Conservation (phyloP, 169 alveolate genomes). For the Eimeria brunetti region DNA sequence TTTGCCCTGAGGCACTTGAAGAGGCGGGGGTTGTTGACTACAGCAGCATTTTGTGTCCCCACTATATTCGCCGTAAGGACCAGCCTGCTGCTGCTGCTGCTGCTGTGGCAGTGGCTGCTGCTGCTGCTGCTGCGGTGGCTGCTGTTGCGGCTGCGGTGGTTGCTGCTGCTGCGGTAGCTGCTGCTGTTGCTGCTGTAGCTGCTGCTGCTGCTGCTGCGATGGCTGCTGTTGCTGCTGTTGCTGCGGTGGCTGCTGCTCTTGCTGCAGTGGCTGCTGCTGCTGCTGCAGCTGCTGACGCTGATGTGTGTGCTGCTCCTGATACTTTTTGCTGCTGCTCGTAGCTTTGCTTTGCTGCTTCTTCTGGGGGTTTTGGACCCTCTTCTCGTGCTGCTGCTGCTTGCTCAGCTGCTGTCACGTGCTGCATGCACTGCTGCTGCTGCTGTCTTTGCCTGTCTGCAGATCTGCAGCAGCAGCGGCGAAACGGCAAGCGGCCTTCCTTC, state of each 20-base stretch:
- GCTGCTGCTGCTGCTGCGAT: neutral
- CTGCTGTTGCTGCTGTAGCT: neutral
- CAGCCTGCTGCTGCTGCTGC: slow-evolving; percentile 6
- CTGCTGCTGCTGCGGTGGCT: neutral
- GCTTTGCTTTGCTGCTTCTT: neutral
- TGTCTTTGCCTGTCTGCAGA: slow-evolving; percentile 19
- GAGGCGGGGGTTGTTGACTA: slow-evolving; percentile 65
- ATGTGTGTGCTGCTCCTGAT: neutral
- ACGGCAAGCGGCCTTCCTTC: slow-evolving; percentile 56
- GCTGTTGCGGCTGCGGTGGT: neutral
- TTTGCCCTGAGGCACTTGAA: slow-evolving; percentile 31
- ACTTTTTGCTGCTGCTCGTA: neutral
- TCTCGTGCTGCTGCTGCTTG: neutral
- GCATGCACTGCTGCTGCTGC: slow-evolving; percentile 28
- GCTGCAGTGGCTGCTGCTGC: no score
- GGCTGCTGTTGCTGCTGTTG: no score
- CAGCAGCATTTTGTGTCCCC: slow-evolving; percentile 76
- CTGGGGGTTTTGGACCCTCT: neutral
- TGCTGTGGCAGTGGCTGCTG: neutral
- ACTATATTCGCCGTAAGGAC: slow-evolving; percentile 42
- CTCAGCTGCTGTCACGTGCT: neutral
- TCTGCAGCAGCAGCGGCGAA: slow-evolving; percentile 41
- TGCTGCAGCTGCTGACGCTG: no score
- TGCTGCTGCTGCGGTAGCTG: neutral
- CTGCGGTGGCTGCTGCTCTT: no score